phyloP scores from a whole-genome alignment of 202 grass and related monocot species.

The Digitaria exilis region DNA sequence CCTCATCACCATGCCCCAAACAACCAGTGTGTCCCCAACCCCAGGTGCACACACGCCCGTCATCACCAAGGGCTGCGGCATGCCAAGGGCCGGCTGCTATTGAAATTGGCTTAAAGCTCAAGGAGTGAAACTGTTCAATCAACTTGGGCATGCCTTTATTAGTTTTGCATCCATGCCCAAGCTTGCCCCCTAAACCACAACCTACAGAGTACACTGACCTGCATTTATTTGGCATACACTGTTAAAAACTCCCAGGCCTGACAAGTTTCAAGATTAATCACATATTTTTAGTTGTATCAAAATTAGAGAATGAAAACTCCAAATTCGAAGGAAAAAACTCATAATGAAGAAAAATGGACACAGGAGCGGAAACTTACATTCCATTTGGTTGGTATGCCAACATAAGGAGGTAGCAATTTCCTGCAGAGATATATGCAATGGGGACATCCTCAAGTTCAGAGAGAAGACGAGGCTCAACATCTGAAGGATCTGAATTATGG shows the following conservation, averaged over 20 bases:
- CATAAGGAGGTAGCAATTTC: slow-evolving; percentile 73
- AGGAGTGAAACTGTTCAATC: slow-evolving; percentile 61
- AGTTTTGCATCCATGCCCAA: slow-evolving; percentile 61
- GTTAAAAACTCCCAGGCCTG: neutral
- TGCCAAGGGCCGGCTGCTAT: slow-evolving; percentile 76
- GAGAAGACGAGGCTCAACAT: slow-evolving; percentile 56
- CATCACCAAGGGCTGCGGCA: slow-evolving; percentile 52
- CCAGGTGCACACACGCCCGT: slow-evolving; percentile 73
- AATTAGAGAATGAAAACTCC: neutral
- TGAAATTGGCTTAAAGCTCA: slow-evolving; percentile 57
- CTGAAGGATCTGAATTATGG: slow-evolving; percentile 52
- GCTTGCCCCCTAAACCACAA: slow-evolving; percentile 82
- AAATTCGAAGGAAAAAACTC: neutral
- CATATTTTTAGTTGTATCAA: neutral
- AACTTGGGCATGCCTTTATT: slow-evolving; percentile 43
- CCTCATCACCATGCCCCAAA: slow-evolving; percentile 71
- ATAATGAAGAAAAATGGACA: neutral
- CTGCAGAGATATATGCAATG: slow-evolving; percentile 68
- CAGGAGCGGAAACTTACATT: slow-evolving; percentile 56
- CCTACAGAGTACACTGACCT: slow-evolving; percentile 86
- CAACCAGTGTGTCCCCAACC: slow-evolving; percentile 69
- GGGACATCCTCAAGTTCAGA: slow-evolving; percentile 59
- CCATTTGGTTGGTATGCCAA: slow-evolving; percentile 59
- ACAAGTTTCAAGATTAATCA: neutral
- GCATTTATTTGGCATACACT: neutral